Evolutionary conservation across 495 filamentous ascomycete species (phyloP).

Genomic region (Tuber aestivum): DNA sequence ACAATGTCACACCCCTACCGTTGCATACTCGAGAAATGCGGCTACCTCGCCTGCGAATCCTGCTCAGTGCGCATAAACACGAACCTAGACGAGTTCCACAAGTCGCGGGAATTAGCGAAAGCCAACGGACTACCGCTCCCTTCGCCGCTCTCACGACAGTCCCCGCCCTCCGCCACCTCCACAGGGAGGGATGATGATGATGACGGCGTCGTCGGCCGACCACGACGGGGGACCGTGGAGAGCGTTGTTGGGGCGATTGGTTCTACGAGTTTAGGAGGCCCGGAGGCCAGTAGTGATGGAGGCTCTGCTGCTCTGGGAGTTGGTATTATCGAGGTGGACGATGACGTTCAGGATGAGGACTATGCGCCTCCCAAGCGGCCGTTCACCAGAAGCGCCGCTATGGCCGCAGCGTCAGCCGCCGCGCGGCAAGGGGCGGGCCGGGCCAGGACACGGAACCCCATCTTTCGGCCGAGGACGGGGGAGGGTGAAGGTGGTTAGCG

Average conservation of each 20-base stretch:
- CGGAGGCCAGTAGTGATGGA: background rate
- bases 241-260: background rate
- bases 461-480: background rate
- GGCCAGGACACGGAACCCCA: background rate
- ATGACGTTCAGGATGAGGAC: constrained; percentile 1
- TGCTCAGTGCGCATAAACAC: constrained; percentile 15
- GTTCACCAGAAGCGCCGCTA: background rate
- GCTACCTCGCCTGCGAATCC: constrained; percentile 26
- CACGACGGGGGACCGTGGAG: background rate
- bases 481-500: background rate
- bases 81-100: background rate
- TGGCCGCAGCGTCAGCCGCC: background rate
- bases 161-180: background rate
- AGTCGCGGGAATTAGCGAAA: background rate
- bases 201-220: background rate
- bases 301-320: background rate
- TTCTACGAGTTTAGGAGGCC: background rate
- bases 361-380: background rate
- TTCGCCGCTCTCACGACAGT: background rate
- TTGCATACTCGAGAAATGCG: constrained; percentile 36
- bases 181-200: background rate
- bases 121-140: background rate
- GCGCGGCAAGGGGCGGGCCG: background rate
- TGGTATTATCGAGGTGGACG: background rate
- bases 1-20: constrained; percentile 27